Evolutionary conservation across 23 red algal species (phyloP).

Genomic region (Gracilaria gracilis): DNA sequence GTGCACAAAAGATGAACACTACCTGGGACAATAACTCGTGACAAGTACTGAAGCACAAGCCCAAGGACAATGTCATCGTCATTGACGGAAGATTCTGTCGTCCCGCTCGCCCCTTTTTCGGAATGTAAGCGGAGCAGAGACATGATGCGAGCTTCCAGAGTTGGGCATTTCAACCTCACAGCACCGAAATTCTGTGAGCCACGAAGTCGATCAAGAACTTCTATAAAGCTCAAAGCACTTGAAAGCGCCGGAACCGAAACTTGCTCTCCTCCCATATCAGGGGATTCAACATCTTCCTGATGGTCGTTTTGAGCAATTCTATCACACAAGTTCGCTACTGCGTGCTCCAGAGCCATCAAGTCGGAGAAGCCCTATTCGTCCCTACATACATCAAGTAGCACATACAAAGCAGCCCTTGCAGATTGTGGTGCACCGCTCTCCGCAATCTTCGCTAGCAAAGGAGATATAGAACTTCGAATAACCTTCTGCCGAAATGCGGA

Average conservation of each 20-base stretch:
- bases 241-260: neutral
- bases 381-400: constrained; percentile 3
- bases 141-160: neutral
- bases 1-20: neutral
- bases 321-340: neutral
- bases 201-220: neutral
- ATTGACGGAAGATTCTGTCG: neutral
- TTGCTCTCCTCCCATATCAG: neutral
- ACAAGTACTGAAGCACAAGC: constrained; percentile 31
- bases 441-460: constrained; percentile 13
- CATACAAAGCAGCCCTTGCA: constrained; percentile 22
- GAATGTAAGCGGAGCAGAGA: neutral
- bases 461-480: neutral
- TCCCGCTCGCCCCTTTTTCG: neutral
- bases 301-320: neutral
- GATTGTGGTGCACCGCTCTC: neutral
- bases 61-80: neutral
- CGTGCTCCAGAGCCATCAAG: constrained; percentile 1
- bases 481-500: neutral
- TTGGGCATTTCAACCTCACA: constrained; percentile 20
- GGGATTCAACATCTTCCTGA: neutral
- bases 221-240: constrained; percentile 1
- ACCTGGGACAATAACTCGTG: constrained; percentile 17
- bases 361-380: constrained; percentile 5
- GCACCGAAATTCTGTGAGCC: neutral